Evolutionary conservation across 768 basidiomycete species (phyloP).

Genomic region (Gymnopilus dilepis): DNA sequence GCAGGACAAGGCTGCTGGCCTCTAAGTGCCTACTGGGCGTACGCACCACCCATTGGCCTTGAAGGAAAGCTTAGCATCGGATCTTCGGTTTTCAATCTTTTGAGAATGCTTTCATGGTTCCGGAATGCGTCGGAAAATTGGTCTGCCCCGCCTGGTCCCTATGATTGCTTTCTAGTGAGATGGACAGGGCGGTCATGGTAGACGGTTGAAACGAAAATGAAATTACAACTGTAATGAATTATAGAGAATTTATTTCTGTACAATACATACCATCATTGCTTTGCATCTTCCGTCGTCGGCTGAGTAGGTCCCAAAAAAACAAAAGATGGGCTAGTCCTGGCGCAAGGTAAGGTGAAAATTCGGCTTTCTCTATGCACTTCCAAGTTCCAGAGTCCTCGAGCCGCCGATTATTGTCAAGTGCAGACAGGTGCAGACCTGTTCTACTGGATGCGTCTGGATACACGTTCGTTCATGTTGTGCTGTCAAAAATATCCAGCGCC

Average conservation of each 20-base stretch:
- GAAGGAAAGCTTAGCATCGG: neutral
- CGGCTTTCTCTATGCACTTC: too few species aligned
- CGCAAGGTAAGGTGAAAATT: neutral
- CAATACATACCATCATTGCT: slow-evolving; percentile 5
- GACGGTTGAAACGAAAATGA: slow-evolving; percentile 1
- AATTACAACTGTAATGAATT: slow-evolving; percentile 18
- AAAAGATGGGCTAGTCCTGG: too few species aligned
- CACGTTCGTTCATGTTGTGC: neutral
- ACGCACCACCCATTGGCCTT: too few species aligned
- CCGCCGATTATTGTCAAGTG: too few species aligned
- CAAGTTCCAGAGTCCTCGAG: too few species aligned
- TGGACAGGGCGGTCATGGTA: neutral
- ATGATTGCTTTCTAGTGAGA: neutral
- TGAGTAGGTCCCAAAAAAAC: too few species aligned
- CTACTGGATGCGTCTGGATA: too few species aligned
- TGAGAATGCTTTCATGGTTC: neutral
- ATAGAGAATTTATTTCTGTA: slow-evolving; percentile 18
- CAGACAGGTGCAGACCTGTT: too few species aligned
- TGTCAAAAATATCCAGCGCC: too few species aligned
- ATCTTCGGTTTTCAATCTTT: neutral
- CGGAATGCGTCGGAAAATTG: neutral
- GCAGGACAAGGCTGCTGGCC: slow-evolving; percentile 57
- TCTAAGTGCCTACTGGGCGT: slow-evolving; percentile 28
- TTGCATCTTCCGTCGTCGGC: neutral
- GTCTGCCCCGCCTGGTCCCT: neutral